Evolutionary conservation across 2,329 filamentous ascomycete genomes (phyloP).

Genomic region (Exutisphaerella laricina): DNA sequence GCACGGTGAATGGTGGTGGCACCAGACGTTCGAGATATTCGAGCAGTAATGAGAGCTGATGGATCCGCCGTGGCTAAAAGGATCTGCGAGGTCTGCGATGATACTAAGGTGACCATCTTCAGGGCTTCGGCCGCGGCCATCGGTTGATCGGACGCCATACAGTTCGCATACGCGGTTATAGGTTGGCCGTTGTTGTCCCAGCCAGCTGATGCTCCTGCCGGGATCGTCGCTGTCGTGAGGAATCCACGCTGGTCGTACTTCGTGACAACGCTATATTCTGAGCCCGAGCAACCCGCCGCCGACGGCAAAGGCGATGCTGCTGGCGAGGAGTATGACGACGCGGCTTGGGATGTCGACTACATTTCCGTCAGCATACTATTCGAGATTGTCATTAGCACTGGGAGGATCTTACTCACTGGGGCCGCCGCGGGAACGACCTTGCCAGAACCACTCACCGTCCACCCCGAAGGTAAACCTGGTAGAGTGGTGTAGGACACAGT

Average conservation of each 20-base stretch:
- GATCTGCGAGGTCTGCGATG: constrained; percentile 6
- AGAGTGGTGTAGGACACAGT: constrained; percentile 42
- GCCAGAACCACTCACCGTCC: constrained; percentile 70
- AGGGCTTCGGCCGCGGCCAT: constrained; percentile 10
- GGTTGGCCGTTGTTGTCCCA: constrained; percentile 45
- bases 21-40: constrained; percentile 7
- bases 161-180: constrained; percentile 33
- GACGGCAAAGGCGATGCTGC: constrained; percentile 33
- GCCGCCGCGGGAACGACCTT: constrained; percentile 71
- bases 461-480: constrained; percentile 66
- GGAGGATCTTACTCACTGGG: constrained; percentile 55
- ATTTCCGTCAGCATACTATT: constrained; percentile 23
- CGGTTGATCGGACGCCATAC: constrained; percentile 8
- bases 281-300: constrained; percentile 40
- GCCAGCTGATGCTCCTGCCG: constrained; percentile 36
- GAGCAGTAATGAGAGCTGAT: constrained; percentile 14
- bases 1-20: background rate
- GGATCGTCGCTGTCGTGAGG: constrained; percentile 42
- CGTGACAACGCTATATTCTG: constrained; percentile 42
- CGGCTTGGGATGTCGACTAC: constrained; percentile 43
- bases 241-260: constrained; percentile 48
- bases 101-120: constrained; percentile 9
- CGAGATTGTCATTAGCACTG: constrained; percentile 28
- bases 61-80: constrained; percentile 17
- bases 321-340: constrained; percentile 49